Conservation (phyloP, 371 early-diverging fungal genomes). For the Actinomucor elegans region DNA sequence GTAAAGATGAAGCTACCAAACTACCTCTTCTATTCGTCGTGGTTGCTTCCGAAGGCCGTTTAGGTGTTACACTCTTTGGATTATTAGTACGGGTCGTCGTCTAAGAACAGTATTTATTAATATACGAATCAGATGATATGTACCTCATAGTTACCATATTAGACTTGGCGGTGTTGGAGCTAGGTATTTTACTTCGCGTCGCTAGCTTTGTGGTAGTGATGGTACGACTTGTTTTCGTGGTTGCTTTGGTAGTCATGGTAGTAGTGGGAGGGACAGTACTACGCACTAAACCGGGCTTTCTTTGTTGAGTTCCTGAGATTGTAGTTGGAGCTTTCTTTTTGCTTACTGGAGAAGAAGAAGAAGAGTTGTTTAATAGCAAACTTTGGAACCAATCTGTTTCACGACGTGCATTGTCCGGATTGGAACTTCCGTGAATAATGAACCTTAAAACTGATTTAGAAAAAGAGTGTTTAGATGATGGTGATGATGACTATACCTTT, state of each 20-base stretch:
- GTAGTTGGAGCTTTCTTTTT: background rate
- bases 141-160: too few relatives aligned
- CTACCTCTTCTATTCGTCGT: background rate
- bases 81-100: too few relatives aligned
- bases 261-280: background rate
- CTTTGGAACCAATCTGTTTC: slow-evolving; percentile 11
- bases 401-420: slow-evolving; percentile 8
- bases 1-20: background rate
- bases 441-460: too few relatives aligned
- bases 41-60: background rate
- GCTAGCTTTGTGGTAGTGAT: background rate
- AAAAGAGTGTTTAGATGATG: too few relatives aligned
- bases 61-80: background rate
- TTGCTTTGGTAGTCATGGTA: background rate
- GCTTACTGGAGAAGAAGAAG: too few relatives aligned
- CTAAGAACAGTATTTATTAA: too few relatives aligned
- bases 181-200: background rate
- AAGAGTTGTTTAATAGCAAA: background rate
- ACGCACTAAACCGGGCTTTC: background rate
- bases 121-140: too few relatives aligned
- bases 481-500: slow-evolving; percentile 4
- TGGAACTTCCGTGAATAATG: slow-evolving; percentile 1
- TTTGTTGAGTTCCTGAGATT: background rate
- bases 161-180: background rate
- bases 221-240: background rate